Conservation (phyloP, 2,329 filamentous ascomycete genomes). For the Pleomassaria siparia region DNA sequence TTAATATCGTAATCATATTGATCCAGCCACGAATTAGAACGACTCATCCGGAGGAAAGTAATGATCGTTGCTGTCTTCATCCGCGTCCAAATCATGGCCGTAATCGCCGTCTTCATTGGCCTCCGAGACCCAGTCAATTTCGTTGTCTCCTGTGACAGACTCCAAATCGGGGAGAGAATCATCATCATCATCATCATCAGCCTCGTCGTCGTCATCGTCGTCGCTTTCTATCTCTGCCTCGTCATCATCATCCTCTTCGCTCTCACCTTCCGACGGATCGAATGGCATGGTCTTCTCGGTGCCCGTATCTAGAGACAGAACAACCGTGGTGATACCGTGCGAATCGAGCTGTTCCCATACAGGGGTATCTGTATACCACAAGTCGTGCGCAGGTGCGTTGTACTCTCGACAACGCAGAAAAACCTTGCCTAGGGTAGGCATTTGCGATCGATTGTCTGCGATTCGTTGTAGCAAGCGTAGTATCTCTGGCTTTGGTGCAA, state of each 20-base stretch:
- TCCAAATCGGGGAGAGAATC: not conserved
- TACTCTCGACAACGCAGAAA: not conserved
- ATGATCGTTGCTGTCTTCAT: too few species aligned
- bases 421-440: not conserved
- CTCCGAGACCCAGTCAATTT: too few species aligned
- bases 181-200: not conserved
- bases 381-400: not conserved
- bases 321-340: not conserved
- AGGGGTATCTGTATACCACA: not conserved
- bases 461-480: not conserved
- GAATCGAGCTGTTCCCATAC: not conserved
- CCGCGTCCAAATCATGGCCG: too few species aligned
- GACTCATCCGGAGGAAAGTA: too few species aligned
- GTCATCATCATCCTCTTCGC: not conserved
- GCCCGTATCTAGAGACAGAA: not conserved
- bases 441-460: not conserved
- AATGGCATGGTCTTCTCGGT: not conserved
- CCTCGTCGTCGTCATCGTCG: not conserved
- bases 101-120: too few species aligned
- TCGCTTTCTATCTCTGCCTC: not conserved
- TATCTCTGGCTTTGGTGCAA: not conserved
- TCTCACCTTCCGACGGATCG: not conserved
- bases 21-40: too few species aligned
- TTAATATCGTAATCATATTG: too few species aligned
- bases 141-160: too few species aligned